phyloP scores from a whole-genome alignment of 441 rosid genomes.

The Bocquillonia castaneifolia region DNA sequence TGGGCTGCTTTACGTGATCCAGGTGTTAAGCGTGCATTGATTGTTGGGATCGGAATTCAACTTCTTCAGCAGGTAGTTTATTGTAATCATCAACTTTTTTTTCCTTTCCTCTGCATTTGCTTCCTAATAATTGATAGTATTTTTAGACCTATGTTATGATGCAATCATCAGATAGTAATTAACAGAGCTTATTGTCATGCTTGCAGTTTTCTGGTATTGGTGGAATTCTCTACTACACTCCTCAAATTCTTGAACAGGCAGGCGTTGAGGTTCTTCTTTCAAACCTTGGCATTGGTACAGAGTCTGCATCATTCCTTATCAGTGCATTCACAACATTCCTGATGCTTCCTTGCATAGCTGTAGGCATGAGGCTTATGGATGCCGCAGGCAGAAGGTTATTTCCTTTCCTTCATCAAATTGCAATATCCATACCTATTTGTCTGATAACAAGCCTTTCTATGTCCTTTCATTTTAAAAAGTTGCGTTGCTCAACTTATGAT shows the following conservation, averaged over 20 bases:
- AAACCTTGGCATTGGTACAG: conserved; percentile 60
- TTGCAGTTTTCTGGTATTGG: conserved; percentile 88
- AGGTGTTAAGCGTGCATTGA: conserved; percentile 73
- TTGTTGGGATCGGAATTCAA: conserved; percentile 79
- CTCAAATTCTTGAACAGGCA: conserved; percentile 92
- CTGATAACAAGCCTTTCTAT: neutral
- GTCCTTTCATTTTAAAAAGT: neutral
- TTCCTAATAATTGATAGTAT: neutral
- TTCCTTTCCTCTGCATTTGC: neutral
- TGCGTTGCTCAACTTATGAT: neutral
- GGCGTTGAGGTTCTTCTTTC: conserved; percentile 85
- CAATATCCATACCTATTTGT: neutral
- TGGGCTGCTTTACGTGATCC: conserved; percentile 73
- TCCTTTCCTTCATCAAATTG: neutral
- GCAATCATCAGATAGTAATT: neutral
- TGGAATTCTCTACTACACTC: conserved; percentile 97
- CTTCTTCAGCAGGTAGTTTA: conserved; percentile 71
- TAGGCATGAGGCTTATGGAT: conserved; percentile 98
- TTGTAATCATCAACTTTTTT: neutral
- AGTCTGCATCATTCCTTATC: conserved; percentile 73
- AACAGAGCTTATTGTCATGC: neutral
- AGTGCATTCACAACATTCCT: conserved; percentile 79
- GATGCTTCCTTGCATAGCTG: conserved; percentile 91
- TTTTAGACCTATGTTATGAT: neutral
- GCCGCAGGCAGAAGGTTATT: conserved; percentile 82